phyloP scores from a whole-genome alignment of 768 basidiomycete species.

The Macrolepiota dolichaula region DNA sequence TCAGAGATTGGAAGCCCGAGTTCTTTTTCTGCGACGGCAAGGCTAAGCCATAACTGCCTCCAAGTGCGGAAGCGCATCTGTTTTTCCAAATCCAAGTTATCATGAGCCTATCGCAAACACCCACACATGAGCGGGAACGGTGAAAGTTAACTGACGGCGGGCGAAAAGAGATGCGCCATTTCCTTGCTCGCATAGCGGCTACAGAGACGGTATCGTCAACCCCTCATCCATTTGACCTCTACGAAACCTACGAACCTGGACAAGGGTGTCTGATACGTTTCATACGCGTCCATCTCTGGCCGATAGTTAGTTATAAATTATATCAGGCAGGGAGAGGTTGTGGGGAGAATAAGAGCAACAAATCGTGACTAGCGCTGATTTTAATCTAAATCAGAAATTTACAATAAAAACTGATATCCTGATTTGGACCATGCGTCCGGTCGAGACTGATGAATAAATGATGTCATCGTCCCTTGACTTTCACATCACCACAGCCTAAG shows the following conservation, averaged over 20 bases:
- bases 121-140: not conserved
- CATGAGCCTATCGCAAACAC: not conserved
- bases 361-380: not conserved
- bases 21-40: conserved; percentile 95
- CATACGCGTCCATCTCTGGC: conserved; percentile 52
- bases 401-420: not conserved
- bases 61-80: conserved; percentile 96
- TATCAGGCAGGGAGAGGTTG: not conserved
- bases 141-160: conserved; percentile 60
- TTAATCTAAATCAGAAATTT: not conserved
- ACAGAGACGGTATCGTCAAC: conserved; percentile 2
- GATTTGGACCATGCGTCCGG: not conserved
- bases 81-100: not conserved
- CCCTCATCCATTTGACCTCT: not conserved
- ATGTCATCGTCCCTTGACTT: not conserved
- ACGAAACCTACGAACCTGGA: conserved; percentile 50
- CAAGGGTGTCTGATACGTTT: conserved; percentile 79
- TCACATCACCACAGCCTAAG: not conserved
- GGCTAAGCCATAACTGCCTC: conserved; percentile 93
- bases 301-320: conserved; percentile 1
- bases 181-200: conserved; percentile 99
- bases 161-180: conserved; percentile 97
- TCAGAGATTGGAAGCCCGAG: conserved; percentile 88
- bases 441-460: not conserved
- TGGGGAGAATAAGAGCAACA: not conserved